Percentiles rank a stretch among this genome's conserved stretches.
These are phyloP conservation scores for Pseudozyma tsukubaensis DNA, from an alignment of 1,284 basidiomycete genomes.

Conservation along the genomic window DNA sequence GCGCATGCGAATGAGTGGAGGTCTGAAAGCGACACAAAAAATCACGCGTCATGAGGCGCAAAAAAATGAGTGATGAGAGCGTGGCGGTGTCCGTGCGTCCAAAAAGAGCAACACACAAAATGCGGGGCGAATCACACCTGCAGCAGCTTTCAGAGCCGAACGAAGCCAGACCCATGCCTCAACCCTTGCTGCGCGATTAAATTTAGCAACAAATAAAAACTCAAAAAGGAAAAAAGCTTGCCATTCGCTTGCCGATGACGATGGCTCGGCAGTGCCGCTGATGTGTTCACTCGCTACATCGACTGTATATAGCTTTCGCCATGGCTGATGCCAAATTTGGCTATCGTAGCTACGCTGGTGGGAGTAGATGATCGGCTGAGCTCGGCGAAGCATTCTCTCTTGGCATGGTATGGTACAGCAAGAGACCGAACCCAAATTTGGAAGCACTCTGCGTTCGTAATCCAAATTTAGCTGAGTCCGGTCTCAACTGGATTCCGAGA, in stretches of 20 bases:
- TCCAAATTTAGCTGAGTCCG: too few species aligned
- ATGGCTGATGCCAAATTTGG: constrained; percentile 1
- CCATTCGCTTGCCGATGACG: constrained; percentile 2
- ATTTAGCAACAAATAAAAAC: background rate
- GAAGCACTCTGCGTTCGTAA: too few species aligned
- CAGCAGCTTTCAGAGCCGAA: constrained; percentile 6
- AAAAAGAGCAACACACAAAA: background rate
- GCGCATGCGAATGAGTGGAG: constrained; percentile 7
- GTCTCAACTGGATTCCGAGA: too few species aligned
- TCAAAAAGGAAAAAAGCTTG: background rate
- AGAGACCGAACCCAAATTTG: too few species aligned
- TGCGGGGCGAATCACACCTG: constrained; percentile 21
- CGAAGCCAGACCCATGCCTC: constrained; percentile 3
- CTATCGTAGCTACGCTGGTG: background rate
- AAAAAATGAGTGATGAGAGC: background rate
- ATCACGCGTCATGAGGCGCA: constrained; percentile 11
- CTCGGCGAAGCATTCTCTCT: background rate
- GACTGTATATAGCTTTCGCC: background rate
- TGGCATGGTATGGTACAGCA: background rate
- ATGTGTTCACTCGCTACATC: too few species aligned
- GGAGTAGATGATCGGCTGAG: too few species aligned
- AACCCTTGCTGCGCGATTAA: constrained; percentile 1
- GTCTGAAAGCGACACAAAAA: background rate
- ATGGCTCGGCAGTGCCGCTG: background rate
- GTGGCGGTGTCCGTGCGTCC: background rate